Conservation (phyloP, 2,329 filamentous ascomycete genomes). For the Colletotrichum liaoningense region DNA sequence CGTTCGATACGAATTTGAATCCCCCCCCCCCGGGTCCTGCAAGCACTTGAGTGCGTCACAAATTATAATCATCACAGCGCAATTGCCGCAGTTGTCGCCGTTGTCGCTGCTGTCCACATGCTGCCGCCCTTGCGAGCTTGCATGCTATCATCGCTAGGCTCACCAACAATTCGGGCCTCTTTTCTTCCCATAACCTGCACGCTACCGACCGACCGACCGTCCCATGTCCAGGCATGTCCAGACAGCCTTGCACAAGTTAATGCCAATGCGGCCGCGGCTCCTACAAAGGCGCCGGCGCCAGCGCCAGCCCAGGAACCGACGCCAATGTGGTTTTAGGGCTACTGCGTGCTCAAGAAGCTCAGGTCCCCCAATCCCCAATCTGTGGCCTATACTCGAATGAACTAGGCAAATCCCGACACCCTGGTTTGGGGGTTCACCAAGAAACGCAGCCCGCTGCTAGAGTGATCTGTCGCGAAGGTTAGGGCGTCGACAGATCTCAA, state of each 20-base stretch:
- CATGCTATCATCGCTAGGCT: not conserved
- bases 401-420: conserved; percentile 36
- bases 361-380: conserved; percentile 19
- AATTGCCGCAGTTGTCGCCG: not conserved
- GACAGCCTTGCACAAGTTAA: not conserved
- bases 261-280: conserved; percentile 10
- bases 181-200: not conserved
- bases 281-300: not conserved
- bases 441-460: conserved; percentile 37
- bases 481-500: conserved; percentile 38
- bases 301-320: conserved; percentile 20
- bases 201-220: not conserved
- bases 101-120: not conserved
- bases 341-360: conserved; percentile 1
- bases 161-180: not conserved
- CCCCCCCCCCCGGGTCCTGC: conserved; percentile 1
- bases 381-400: conserved; percentile 27
- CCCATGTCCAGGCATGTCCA: not conserved
- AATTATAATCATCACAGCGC: not conserved
- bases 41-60: conserved; percentile 11
- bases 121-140: too few species aligned
- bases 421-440: conserved; percentile 38
- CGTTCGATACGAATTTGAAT: conserved; percentile 6
- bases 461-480: conserved; percentile 38
- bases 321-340: conserved; percentile 28